Base-by-base conservation (phyloP, 1,284 basidiomycete species). In the Caloboletus inedulis region DNA sequence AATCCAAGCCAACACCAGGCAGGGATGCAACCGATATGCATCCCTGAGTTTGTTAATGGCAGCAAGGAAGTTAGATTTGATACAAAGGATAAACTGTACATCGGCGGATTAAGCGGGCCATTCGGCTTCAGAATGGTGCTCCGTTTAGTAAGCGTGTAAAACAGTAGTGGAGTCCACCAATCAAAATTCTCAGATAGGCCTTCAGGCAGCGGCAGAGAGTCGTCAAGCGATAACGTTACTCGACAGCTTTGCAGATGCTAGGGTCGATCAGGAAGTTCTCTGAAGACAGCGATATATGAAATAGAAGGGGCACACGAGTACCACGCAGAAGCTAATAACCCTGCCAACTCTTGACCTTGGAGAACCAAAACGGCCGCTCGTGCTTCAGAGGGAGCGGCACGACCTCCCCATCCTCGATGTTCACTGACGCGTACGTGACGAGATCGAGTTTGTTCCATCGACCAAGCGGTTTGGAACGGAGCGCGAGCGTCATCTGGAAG, bases 301-400 rank as follows among this genome's bases (percentile, higher is more conserved):
- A 8, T 36, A 57, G n/a, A 25, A 43, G 6, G 25, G 18, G 8
- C 31, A 34, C 19, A 5, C 25, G 35, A 33, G 19, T 3, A 30
- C 35, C 29, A 23, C 19, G 4, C 25, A 45, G 4, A 13, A 37
- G 34, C 42, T 55, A 70, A 45, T 52, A 69, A 25, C 60, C 62
- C 21, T 62, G 56, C 62, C 77, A 80, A 44, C 86, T 88, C 59
- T 76, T 75, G 49, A 91, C 89, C 72, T 91, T 93, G 39, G 92
- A 95, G 70, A 97, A 97, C 84, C 90, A 94, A 69, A 93, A 97
- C 23, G 92, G 84, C 55, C 91, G 79, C 67, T 94, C 90, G 62
- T 94, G 85, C 66, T 89, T 91, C 60, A 95, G 74, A 8, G 81
- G 77, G 42, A 96, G 73, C 18, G 87, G 82, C 19, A 80, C 70